Base-by-base conservation (phyloP, 2,329 filamentous ascomycete genomes). In the Fusarium buxicola region DNA sequence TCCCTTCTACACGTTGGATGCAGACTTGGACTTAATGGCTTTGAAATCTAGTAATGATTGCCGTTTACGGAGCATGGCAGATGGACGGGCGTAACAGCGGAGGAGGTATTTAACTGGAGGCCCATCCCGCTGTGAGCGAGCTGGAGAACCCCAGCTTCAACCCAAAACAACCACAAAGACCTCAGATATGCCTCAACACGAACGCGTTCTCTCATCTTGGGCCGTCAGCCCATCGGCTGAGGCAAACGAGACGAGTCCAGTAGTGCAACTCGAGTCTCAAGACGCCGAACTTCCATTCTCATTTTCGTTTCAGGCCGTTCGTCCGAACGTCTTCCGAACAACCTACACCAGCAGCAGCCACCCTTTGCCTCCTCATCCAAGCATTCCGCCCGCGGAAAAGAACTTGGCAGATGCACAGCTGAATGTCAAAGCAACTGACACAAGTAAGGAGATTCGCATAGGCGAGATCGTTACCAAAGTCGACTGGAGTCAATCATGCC, bases 291-390 rank as follows among this genome's bases (percentile, higher is more conserved):
- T 80, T 2, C 75, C 78, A 0, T 85, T 86, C 57, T 74, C 81
- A 13, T 92, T 91, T 70, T 80, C 80, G 1, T 90, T 92, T 60
- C 85, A 91, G 70, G 80, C 84, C 0, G 67, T 92, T 27, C 81
- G 83, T 13, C 78, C 82, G 16, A 88, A 88, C 46, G 76, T 91
- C 13, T 92, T 91, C 75, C 80, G 89, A 36, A 89, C 89, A 2
- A 88, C 86, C 0, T 91, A 91, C 70, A 82, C 84, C 2, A 88
- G 89, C 0, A 69, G 79, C 12, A 79, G 81, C 3, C 88, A 91
- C 68, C 85, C 85, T 7, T 71, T 90, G 2, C 87, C 89, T 25
- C 89, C 89, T 2, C 86, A 86, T 67, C 89, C 89, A 8, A 89
- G 86, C 51, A 80, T 85, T 6, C 73, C 73, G 8, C 78, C 78